Evolutionary conservation across 2,329 filamentous ascomycete species (phyloP).

Genomic region (Claviceps capensis): DNA sequence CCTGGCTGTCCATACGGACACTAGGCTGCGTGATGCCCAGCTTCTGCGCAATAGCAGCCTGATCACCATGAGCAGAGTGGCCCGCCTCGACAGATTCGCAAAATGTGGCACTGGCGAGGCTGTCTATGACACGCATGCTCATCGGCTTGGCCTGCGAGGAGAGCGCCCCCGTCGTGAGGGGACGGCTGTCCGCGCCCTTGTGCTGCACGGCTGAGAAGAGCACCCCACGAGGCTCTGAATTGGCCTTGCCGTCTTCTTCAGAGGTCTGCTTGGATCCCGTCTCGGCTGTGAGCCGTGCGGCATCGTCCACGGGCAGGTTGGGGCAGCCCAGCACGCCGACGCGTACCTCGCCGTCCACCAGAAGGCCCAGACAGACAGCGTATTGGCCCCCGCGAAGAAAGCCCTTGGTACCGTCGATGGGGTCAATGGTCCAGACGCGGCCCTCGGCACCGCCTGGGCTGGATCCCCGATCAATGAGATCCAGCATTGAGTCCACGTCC

Average conservation of each 20-base stretch:
- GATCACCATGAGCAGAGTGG: slow-evolving; percentile 81
- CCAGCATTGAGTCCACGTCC: slow-evolving; percentile 52
- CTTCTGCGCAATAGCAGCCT: slow-evolving; percentile 63
- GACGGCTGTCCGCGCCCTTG: slow-evolving; percentile 66
- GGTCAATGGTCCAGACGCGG: slow-evolving; percentile 91
- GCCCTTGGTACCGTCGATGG: slow-evolving; percentile 95
- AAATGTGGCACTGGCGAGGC: slow-evolving; percentile 73
- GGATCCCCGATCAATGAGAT: slow-evolving; percentile 52
- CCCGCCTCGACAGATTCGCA: slow-evolving; percentile 93
- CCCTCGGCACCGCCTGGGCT: slow-evolving; percentile 59
- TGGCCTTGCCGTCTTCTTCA: slow-evolving; percentile 30
- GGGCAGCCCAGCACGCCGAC: slow-evolving; percentile 92
- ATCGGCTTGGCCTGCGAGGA: slow-evolving; percentile 43
- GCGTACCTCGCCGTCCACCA: slow-evolving; percentile 87
- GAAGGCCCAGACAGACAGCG: slow-evolving; percentile 81
- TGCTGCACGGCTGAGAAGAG: slow-evolving; percentile 75
- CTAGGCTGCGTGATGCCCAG: slow-evolving; percentile 81
- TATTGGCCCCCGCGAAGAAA: slow-evolving; percentile 95
- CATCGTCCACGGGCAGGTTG: slow-evolving; percentile 82
- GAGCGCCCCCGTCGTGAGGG: slow-evolving; percentile 44
- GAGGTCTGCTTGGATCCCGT: slow-evolving; percentile 59
- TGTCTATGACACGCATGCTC: slow-evolving; percentile 61
- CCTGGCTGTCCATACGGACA: slow-evolving; percentile 94
- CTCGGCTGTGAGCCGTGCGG: slow-evolving; percentile 41
- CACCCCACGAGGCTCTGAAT: slow-evolving; percentile 43